Evolutionary conservation across 768 basidiomycete genomes (phyloP).

Genomic region (Cubamyces sp.): DNA sequence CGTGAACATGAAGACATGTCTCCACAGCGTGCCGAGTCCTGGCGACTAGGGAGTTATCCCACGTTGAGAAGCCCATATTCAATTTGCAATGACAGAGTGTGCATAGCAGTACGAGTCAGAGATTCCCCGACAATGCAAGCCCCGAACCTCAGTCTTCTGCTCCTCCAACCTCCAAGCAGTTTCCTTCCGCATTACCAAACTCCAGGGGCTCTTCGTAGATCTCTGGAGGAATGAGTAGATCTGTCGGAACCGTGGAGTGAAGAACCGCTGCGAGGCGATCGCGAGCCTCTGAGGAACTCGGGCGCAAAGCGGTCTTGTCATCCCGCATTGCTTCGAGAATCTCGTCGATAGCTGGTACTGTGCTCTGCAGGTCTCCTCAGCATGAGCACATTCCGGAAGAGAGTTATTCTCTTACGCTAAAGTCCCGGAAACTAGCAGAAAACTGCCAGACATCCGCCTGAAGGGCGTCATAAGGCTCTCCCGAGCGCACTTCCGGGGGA

Average conservation of each 20-base stretch:
- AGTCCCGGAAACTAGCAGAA: constrained; percentile 20
- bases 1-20: background rate
- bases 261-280: background rate
- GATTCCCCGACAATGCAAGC: no score
- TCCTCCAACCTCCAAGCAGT: no score
- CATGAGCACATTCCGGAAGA: background rate
- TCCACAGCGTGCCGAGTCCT: background rate
- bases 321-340: background rate
- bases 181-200: no score
- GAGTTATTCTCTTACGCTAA: constrained; percentile 11
- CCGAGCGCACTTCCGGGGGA: constrained; percentile 32
- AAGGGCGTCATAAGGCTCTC: constrained; percentile 32
- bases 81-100: no score
- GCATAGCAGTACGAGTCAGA: no score
- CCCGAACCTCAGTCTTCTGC: no score
- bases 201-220: no score
- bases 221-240: no score
- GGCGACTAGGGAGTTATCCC: no score
- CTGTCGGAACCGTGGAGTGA: background rate
- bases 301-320: no score
- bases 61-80: no score
- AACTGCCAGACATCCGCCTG: constrained; percentile 39
- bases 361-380: background rate
- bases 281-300: background rate
- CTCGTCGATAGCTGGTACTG: constrained; percentile 1